Conservation (phyloP, 305 asterid species). For the Fraxinus ornus region DNA sequence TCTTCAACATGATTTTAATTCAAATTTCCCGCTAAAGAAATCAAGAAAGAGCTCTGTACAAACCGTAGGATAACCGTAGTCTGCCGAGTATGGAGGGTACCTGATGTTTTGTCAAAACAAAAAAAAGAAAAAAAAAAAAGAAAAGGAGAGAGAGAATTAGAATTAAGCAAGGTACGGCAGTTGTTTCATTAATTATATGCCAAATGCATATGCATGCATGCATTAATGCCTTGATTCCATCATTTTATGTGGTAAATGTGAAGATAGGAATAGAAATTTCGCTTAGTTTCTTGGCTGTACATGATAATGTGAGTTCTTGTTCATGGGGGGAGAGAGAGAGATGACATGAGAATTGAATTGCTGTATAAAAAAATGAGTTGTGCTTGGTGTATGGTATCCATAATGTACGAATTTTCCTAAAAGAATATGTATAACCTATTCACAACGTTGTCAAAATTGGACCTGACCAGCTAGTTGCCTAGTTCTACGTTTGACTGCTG, state of each 20-base stretch:
- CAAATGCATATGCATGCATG: not conserved
- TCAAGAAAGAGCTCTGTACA: conserved; percentile 27
- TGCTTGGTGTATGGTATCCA: too few species aligned
- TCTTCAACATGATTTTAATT: not conserved
- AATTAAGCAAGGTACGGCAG: not conserved
- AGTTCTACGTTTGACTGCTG: not conserved
- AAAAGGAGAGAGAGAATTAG: not conserved
- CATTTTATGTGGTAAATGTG: not conserved
- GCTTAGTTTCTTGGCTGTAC: not conserved
- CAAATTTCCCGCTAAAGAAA: not conserved
- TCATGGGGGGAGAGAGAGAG: not conserved
- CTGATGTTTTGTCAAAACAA: conserved; percentile 41
- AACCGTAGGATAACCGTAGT: conserved; percentile 87
- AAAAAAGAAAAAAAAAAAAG: conserved; percentile 14
- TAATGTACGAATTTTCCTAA: too few species aligned
- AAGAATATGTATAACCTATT: too few species aligned
- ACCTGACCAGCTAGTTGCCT: not conserved
- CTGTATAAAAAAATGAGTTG: not conserved
- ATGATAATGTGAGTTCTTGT: not conserved
- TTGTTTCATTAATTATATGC: not conserved
- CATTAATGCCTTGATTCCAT: not conserved
- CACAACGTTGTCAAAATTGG: not conserved
- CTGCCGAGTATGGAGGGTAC: conserved; percentile 91
- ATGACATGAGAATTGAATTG: not conserved
- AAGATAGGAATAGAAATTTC: not conserved